Conservation (phyloP, 441 rosid species). For the Erodium trifolium region DNA sequence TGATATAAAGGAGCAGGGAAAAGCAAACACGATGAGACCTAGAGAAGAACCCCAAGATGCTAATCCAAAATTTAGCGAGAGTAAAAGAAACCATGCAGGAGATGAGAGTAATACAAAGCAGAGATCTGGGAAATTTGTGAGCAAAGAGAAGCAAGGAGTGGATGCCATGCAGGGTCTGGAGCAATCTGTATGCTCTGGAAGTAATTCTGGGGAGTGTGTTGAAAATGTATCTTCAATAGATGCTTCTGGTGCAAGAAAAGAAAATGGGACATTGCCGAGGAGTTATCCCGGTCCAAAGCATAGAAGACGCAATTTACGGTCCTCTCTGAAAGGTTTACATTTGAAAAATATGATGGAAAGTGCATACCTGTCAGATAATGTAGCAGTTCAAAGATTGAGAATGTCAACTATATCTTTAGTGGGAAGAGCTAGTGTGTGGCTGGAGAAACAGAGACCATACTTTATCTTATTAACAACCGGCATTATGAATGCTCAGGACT, state of each 20-base stretch:
- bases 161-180: conserved; percentile 24
- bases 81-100: conserved; percentile 14
- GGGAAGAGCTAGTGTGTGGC: conserved; percentile 44
- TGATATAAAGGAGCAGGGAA: conserved; percentile 34
- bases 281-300: conserved; percentile 29
- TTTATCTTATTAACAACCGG: conserved; percentile 29
- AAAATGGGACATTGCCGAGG: conserved; percentile 27
- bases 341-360: conserved; percentile 39
- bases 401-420: conserved; percentile 28
- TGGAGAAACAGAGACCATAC: conserved; percentile 55
- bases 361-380: conserved; percentile 39
- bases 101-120: conserved; percentile 28
- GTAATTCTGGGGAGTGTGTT: conserved; percentile 26
- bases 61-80: conserved; percentile 27
- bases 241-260: conserved; percentile 26
- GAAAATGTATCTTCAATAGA: conserved; percentile 28
- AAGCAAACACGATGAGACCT: conserved; percentile 36
- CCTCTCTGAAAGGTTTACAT: conserved; percentile 35
- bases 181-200: conserved; percentile 26
- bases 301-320: conserved; percentile 28
- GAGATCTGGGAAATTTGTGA: conserved; percentile 22
- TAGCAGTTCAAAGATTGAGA: conserved; percentile 39
- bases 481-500: conserved; percentile 38
- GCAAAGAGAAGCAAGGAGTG: conserved; percentile 33
- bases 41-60: conserved; percentile 42